These are phyloP conservation scores for Boeremia exigua DNA, from an alignment of 2,329 filamentous ascomycete genomes.

Conservation along the genomic window DNA sequence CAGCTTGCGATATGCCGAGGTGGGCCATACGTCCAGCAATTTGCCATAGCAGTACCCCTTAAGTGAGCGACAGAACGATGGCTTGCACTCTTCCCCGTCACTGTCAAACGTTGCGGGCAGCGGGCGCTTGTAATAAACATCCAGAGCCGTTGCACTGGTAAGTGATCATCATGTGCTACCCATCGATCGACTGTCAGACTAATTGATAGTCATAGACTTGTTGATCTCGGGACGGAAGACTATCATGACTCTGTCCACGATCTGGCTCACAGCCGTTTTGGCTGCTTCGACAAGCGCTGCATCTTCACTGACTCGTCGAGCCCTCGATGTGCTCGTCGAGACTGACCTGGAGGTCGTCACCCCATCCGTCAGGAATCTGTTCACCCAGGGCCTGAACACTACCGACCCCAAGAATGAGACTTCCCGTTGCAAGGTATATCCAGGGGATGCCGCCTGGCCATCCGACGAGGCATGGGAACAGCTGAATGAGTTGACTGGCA, in stretches of 20 bases:
- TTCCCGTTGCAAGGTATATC: constrained; percentile 57
- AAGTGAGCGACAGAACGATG: constrained; percentile 14
- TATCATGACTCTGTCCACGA: constrained; percentile 22
- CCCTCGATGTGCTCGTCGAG: constrained; percentile 20
- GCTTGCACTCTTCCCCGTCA: constrained; percentile 3
- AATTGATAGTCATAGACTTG: neutral
- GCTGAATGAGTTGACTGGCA: constrained; percentile 51
- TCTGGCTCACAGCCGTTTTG: constrained; percentile 33
- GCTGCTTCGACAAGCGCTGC: constrained; percentile 30
- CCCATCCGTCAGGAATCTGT: constrained; percentile 29
- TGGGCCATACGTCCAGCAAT: constrained; percentile 12
- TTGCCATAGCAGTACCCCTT: constrained; percentile 11
- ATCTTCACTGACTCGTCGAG: constrained; percentile 20
- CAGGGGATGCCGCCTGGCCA: constrained; percentile 57
- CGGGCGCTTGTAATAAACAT: constrained; percentile 10
- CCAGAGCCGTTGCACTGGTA: constrained; percentile 7
- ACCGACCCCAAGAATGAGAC: constrained; percentile 21
- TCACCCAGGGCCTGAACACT: constrained; percentile 21
- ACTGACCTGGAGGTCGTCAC: constrained; percentile 29
- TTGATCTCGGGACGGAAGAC: constrained; percentile 5
- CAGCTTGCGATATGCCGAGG: constrained; percentile 4
- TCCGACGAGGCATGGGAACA: constrained; percentile 52
- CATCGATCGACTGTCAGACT: constrained; percentile 2
- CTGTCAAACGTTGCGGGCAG: constrained; percentile 11
- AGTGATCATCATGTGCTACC: neutral